Evolutionary conservation across 805 yeast genomes (phyloP).

Genomic region (Cyberlindnera maclurae): DNA sequence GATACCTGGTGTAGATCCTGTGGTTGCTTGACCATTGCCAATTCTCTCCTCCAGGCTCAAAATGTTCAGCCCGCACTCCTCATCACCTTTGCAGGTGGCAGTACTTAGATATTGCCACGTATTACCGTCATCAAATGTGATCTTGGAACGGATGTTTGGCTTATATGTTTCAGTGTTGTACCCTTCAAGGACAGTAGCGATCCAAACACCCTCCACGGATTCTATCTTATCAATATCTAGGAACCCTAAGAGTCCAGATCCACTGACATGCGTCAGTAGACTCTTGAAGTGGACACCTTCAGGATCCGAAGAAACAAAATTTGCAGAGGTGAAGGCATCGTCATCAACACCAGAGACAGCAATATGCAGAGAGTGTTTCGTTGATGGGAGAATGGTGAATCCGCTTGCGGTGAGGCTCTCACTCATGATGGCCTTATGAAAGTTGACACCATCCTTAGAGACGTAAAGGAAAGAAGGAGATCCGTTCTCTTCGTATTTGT

Average conservation of each 20-base stretch:
- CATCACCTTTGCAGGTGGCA: conserved; percentile 24
- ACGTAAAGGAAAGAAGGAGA: conserved; percentile 21
- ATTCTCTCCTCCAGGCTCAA: conserved; percentile 27
- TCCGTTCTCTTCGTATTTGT: conserved; percentile 16
- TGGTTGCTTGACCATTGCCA: conserved; percentile 22
- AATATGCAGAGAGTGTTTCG: conserved; percentile 34
- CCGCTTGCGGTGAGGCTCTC: conserved; percentile 16
- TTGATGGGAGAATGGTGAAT: conserved; percentile 29
- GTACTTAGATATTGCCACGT: conserved; percentile 27
- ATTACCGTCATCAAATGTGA: conserved; percentile 35
- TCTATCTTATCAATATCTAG: conserved; percentile 34
- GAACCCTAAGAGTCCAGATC: conserved; percentile 24
- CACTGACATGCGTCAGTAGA: conserved; percentile 31
- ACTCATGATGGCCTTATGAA: conserved; percentile 28
- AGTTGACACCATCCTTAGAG: conserved; percentile 28
- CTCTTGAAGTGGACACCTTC: conserved; percentile 46
- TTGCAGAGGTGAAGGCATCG: conserved; percentile 20
- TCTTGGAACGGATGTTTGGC: conserved; percentile 26
- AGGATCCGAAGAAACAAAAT: conserved; percentile 32
- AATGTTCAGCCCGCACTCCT: conserved; percentile 29
- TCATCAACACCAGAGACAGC: conserved; percentile 21
- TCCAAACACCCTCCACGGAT: conserved; percentile 62
- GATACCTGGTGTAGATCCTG: conserved; percentile 38
- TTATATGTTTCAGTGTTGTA: conserved; percentile 9
- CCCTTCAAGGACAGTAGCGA: conserved; percentile 33